These are phyloP conservation scores for Talaromyces proteolyticus DNA, from an alignment of 495 filamentous ascomycete species.

Conservation along the genomic window DNA sequence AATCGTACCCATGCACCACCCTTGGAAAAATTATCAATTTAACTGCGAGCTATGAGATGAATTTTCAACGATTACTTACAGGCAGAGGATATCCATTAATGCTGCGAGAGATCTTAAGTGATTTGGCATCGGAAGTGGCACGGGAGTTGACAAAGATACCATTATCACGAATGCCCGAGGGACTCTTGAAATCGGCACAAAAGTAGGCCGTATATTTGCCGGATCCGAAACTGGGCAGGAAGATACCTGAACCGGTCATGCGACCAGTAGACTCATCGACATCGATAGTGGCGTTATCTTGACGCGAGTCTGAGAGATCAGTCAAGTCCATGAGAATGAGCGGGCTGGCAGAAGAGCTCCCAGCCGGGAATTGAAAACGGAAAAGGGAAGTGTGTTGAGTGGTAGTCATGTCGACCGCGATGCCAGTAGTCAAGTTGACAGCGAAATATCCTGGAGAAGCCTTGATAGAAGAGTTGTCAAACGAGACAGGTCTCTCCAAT, in stretches of 20 bases:
- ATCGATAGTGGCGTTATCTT: conserved; percentile 54
- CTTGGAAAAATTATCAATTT: conserved; percentile 11
- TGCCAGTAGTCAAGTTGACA: conserved; percentile 52
- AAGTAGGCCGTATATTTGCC: conserved; percentile 60
- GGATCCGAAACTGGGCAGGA: conserved; percentile 63
- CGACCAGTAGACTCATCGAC: conserved; percentile 56
- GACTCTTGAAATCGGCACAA: conserved; percentile 57
- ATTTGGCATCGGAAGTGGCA: conserved; percentile 38
- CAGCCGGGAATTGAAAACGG: conserved; percentile 55
- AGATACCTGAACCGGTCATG: conserved; percentile 62
- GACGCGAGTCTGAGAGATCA: conserved; percentile 61
- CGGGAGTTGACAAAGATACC: conserved; percentile 38
- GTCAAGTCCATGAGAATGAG: conserved; percentile 64
- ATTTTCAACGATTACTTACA: conserved; percentile 14
- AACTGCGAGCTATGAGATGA: background rate
- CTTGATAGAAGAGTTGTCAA: conserved; percentile 48
- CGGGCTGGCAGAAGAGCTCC: conserved; percentile 30
- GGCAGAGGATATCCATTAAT: conserved; percentile 69
- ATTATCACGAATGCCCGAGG: conserved; percentile 34
- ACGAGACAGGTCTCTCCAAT: conserved; percentile 37
- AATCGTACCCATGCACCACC: conserved; percentile 65
- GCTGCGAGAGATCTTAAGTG: conserved; percentile 57
- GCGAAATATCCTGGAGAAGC: conserved; percentile 67
- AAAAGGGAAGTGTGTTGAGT: conserved; percentile 59
- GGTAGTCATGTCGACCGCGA: conserved; percentile 58